A percentile compares a stretch with the other conserved stretches of the same genome.
These are phyloP conservation scores for Alternaria arbusti DNA, from an alignment of 2,329 filamentous ascomycete species.

Conservation along the genomic window DNA sequence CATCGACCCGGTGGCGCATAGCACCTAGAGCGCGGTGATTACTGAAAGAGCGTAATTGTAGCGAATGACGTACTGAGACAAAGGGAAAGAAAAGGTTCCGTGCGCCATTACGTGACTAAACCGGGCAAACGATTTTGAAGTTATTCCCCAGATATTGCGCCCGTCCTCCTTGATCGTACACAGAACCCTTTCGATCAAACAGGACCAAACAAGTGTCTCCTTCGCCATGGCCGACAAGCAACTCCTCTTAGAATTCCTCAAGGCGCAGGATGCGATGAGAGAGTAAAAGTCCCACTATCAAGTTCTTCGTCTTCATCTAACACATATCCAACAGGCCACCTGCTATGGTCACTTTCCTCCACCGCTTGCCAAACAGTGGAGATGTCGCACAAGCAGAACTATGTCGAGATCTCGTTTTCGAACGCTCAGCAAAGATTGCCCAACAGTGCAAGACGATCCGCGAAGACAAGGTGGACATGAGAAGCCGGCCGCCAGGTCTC, in stretches of 20 bases:
- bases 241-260: not conserved
- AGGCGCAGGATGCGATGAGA: not conserved
- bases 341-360: not conserved
- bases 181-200: not conserved
- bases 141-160: not conserved
- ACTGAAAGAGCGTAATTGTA: not conserved
- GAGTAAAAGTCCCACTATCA: not conserved
- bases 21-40: not conserved
- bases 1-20: not conserved
- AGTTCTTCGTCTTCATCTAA: not conserved
- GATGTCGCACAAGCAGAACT: not conserved
- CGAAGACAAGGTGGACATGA: not conserved
- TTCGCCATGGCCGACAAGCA: not conserved
- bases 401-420: not conserved
- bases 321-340: not conserved
- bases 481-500: not conserved
- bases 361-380: not conserved
- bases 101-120: not conserved
- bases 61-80: not conserved
- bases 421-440: not conserved
- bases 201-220: not conserved
- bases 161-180: not conserved
- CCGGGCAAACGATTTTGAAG: not conserved
- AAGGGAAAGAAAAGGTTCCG: not conserved
- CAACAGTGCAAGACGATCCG: not conserved